Base-by-base conservation (phyloP, 129 eudicot genomes). In the Flaveria brownii region DNA sequence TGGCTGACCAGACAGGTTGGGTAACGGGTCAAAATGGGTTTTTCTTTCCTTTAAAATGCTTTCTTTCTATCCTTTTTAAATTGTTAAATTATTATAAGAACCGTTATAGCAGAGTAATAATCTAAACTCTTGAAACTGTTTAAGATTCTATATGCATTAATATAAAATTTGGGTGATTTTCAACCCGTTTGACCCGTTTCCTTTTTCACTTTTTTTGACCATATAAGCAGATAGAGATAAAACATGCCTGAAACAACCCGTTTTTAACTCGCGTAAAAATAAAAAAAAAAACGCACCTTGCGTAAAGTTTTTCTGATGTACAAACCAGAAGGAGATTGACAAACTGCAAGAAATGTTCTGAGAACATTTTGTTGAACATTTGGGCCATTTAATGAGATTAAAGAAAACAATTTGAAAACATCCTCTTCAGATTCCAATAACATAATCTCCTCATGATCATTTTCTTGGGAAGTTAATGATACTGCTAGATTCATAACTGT, bases 321-420 rank as follows among this genome's bases (percentile, higher is more conserved):
- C 30, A 74, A 70, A 78, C 85, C 88, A 15, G 78, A 36, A 54
- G 87, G 54, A 70, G 90, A 63, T 22, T 77, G 80, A 52, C 87
- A 86, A 68, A 81, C 73, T 39, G 86, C 87, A 78, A 68, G 79
- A 76, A 86, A 86, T 43, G 84, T 81, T 51, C 80, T 64, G 77
- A 86, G 90, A 75, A 84, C 78, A 22, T 70, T 78, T 75, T 84
- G 84, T 73, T 84, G 88, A 50, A 78, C 82, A 71, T 87, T 77
- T 46, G 91, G 82, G 50, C 86, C 82, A 17, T 60, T 73, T 33
- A 81, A 79, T 15, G 88, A 84, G 60, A 87, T 79, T 41, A 82
- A 85, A 46, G 88, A 87, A 66, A 84, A 82, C 15, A 87, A 85
- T 46, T 87, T 82, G 74, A 84, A 87, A 68, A 82, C 81, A 45